Base-by-base conservation (phyloP, 2,329 filamentous ascomycete genomes). In the Curvularia sp. region DNA sequence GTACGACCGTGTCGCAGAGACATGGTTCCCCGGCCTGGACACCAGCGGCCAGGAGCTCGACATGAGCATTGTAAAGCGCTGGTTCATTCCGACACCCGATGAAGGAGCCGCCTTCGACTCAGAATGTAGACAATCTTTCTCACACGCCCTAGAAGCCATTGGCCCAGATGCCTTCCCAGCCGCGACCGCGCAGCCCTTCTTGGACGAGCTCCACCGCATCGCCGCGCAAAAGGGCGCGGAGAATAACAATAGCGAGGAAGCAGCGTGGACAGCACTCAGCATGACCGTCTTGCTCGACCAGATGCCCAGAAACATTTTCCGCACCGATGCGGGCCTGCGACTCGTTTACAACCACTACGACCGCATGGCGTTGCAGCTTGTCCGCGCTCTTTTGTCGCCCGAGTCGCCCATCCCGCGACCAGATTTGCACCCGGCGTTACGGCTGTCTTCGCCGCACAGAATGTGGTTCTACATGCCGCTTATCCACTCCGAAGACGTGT, bases 211-310 rank as follows among this genome's bases (percentile, higher is more conserved):
- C 15, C 47, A 63, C 7, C 54, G 64, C 13, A 60, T 66, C 3
- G 60, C 59, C 3, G 41, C 41, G 15, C 32, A 32, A 19, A 30
- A 45, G 59, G 43, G 45, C 53, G 15, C 46, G 13, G 49, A 60
- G 15, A 21, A 59, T 1, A 69, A 67, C n/a, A 21, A 59, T 1
- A 69, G 67, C n/a, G 51, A 64, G 43, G 58, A 68, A 30, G 70
- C 62, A 1, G 76, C 75, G 1, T 74, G 76, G 48, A 76, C 74
- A 3, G 70, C 79, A 12, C 74, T 89, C 2, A 79, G 80, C 43
- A 70, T 89, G 0, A 66, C 86, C 5, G 64, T 89, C 2, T 78
- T 89, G 2, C 80, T 89, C 2, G 87, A 89, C 61, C 87, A 89
- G 67, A 79, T 89, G 41, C 80, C 87, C 0, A 82, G 87, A 2